phyloP scores from a whole-genome alignment of 1,139 yeast species.

The Protomyces pachydermus region DNA sequence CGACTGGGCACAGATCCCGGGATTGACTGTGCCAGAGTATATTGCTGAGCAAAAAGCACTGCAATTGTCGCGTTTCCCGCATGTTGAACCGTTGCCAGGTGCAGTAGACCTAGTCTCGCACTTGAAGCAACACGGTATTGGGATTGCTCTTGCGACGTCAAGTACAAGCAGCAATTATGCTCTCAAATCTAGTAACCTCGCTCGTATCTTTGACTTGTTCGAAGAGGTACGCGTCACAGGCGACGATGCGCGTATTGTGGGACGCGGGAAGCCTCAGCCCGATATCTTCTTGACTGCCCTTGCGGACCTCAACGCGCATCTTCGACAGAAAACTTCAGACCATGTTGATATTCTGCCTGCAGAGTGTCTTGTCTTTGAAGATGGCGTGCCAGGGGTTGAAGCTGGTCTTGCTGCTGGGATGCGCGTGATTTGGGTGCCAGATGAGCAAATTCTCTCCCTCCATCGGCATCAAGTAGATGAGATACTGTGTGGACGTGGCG shows the following conservation, averaged over 20 bases:
- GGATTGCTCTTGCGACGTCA: constrained; percentile 91
- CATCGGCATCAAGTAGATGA: constrained; percentile 45
- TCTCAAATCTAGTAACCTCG: constrained; percentile 60
- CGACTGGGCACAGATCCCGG: constrained; percentile 53
- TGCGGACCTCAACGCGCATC: constrained; percentile 51
- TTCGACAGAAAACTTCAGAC: neutral
- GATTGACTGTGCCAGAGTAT: constrained; percentile 57
- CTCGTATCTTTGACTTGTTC: constrained; percentile 59
- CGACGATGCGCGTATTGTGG: constrained; percentile 73
- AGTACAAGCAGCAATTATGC: constrained; percentile 58
- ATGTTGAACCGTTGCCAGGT: constrained; percentile 71
- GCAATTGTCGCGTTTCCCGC: constrained; percentile 60
- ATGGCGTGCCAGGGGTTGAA: constrained; percentile 81
- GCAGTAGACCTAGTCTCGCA: constrained; percentile 62
- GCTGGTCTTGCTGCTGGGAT: constrained; percentile 86
- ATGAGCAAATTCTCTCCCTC: constrained; percentile 57
- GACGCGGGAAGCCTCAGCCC: constrained; percentile 88
- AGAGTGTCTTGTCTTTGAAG: constrained; percentile 88
- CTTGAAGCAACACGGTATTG: constrained; percentile 51
- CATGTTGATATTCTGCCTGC: constrained; percentile 53
- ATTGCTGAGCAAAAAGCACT: constrained; percentile 48
- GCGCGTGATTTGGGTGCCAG: constrained; percentile 88
- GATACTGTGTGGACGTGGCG: constrained; percentile 43
- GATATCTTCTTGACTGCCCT: constrained; percentile 87
- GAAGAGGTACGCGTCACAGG: constrained; percentile 68